Percentiles rank a stretch among this genome's conserved stretches.
Conservation (phyloP, 495 filamentous ascomycete genomes). For the Penicillium atrosanguineum region DNA sequence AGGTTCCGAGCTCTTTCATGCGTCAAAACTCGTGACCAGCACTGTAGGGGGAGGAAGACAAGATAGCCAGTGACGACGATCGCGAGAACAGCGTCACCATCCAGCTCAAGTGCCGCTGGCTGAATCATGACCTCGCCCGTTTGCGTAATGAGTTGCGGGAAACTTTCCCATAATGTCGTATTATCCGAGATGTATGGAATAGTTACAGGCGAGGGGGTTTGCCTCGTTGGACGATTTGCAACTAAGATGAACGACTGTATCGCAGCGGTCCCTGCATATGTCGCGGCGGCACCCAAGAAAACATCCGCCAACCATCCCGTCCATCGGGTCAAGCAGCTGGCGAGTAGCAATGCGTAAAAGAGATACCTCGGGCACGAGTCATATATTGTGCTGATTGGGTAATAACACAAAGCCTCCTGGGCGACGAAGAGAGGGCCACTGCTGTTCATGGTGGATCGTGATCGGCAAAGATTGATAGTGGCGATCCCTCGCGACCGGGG, state of each 20-base stretch:
- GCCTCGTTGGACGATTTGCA: slow-evolving; percentile 11
- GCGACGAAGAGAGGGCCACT: slow-evolving; percentile 32
- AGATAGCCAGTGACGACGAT: slow-evolving; percentile 40
- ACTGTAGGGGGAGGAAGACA: slow-evolving; percentile 36
- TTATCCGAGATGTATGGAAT: slow-evolving; percentile 25
- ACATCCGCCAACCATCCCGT: slow-evolving; percentile 34
- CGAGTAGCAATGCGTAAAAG: slow-evolving; percentile 32
- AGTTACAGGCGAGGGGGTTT: slow-evolving; percentile 15
- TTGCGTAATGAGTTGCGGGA: slow-evolving; percentile 26
- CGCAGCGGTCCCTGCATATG: slow-evolving; percentile 36
- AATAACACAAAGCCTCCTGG: slow-evolving; percentile 32
- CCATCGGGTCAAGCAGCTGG: slow-evolving; percentile 32
- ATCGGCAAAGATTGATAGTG: not conserved
- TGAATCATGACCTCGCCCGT: slow-evolving; percentile 16
- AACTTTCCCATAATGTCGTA: slow-evolving; percentile 14
- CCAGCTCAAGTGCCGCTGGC: slow-evolving; percentile 31
- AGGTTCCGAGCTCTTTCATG: slow-evolving; percentile 25
- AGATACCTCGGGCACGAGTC: slow-evolving; percentile 36
- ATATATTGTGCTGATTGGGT: slow-evolving; percentile 38
- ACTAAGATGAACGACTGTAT: slow-evolving; percentile 36
- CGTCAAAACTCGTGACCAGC: slow-evolving; percentile 30
- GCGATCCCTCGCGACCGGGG: too few relatives aligned
- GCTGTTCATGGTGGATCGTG: slow-evolving; percentile 8
- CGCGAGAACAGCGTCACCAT: slow-evolving; percentile 34
- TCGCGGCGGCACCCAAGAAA: slow-evolving; percentile 32